Percentiles rank a stretch among this genome's conserved stretches.
Evolutionary conservation across 164 flowering plant genomes (phyloP).

Genomic region (Hamamelis virginiana): DNA sequence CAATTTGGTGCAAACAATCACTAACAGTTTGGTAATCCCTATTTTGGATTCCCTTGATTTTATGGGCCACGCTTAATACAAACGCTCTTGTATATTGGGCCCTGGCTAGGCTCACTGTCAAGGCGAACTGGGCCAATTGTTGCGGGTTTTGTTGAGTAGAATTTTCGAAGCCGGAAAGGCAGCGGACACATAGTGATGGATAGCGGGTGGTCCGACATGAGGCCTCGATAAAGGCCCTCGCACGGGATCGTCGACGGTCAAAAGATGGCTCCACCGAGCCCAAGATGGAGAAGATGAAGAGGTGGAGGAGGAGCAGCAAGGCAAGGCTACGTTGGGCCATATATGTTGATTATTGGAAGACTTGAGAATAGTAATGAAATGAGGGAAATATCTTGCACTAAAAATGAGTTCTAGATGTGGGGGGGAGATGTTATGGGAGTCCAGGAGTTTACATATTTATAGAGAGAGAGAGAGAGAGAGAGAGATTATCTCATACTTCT

Average conservation of each 20-base stretch:
- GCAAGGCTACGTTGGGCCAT: constrained; percentile 20
- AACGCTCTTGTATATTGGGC: constrained; percentile 32
- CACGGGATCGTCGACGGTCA: constrained; percentile 4
- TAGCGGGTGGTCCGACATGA: constrained; percentile 38
- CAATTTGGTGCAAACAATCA: constrained; percentile 39
- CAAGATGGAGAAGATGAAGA: constrained; percentile 5
- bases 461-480: background rate
- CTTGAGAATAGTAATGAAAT: background rate
- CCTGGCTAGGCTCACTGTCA: constrained; percentile 34
- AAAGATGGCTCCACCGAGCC: constrained; percentile 7
- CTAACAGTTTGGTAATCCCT: constrained; percentile 20
- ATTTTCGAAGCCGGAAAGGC: constrained; percentile 19
- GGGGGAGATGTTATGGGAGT: background rate
- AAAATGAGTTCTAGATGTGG: too few species aligned
- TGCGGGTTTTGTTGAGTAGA: constrained; percentile 20
- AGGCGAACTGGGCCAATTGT: constrained; percentile 32
- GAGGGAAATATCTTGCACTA: background rate
- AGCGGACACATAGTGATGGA: constrained; percentile 28
- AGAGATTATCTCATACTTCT: background rate
- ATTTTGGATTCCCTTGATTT: constrained; percentile 18
- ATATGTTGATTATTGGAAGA: background rate
- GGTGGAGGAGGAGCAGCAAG: constrained; percentile 10
- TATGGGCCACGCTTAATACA: constrained; percentile 22
- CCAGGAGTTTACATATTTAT: background rate
- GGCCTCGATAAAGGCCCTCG: constrained; percentile 24